Conservation (phyloP, 2,329 filamentous ascomycete species). For the Nemania bipapillata region DNA sequence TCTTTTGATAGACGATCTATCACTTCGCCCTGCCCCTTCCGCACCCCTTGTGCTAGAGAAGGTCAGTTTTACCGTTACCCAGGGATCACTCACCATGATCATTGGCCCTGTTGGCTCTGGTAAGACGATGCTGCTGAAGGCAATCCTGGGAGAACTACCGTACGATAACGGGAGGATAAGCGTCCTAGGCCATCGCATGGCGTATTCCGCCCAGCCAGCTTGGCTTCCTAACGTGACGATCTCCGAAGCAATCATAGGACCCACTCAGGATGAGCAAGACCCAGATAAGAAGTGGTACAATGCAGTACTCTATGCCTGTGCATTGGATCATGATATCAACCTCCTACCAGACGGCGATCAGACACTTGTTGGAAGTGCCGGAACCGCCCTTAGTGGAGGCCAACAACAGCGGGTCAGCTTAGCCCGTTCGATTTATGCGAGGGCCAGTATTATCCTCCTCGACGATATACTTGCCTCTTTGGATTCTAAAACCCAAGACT, state of each 20-base stretch:
- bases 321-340: slow-evolving; percentile 44
- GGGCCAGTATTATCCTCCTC: slow-evolving; percentile 48
- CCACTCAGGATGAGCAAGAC: no score
- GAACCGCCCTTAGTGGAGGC: slow-evolving; percentile 41
- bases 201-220: slow-evolving; percentile 44
- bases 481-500: slow-evolving; percentile 51
- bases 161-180: slow-evolving; percentile 32
- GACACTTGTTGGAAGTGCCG: slow-evolving; percentile 40
- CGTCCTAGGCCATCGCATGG: slow-evolving; percentile 23
- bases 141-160: slow-evolving; percentile 43
- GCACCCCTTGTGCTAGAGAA: neutral
- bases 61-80: slow-evolving; percentile 36
- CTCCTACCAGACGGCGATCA: slow-evolving; percentile 43
- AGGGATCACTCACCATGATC: slow-evolving; percentile 40
- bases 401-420: slow-evolving; percentile 52
- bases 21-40: neutral
- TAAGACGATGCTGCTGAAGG: slow-evolving; percentile 44
- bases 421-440: slow-evolving; percentile 51
- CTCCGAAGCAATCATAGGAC: no score
- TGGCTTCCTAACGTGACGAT: slow-evolving; percentile 44
- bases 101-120: slow-evolving; percentile 48
- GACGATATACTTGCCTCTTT: slow-evolving; percentile 55
- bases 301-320: slow-evolving; percentile 39
- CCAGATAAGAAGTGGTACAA: no score
- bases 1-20: slow-evolving; percentile 2